Evolutionary conservation across 164 flowering plant species (phyloP), one percentile per base, ranked within the genome.

Genomic region (Cinnamomum chago): DNA sequence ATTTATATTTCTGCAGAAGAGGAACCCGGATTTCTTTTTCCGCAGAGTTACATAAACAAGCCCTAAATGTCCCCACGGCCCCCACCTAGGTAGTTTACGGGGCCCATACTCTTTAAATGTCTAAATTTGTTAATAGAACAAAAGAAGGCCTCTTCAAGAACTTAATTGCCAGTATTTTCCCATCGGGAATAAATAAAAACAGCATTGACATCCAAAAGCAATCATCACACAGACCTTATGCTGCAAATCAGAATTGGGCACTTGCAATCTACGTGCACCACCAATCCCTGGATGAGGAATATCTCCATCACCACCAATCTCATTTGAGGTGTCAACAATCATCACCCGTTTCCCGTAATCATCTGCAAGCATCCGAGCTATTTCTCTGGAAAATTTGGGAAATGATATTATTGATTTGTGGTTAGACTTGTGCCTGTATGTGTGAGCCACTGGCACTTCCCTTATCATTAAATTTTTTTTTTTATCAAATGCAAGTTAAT

Each of bases 261-360:
- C 99, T 84, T 95, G 99, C 99, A 95, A 92, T 72, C 99, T 82
- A 0, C 97, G 89, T 76, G 99, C 97, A 80, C 76, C 85, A 71
- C 99, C 99, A 73, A 95, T 93, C 72, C 99, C 99, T 47, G 87
- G 88, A 86, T 91, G 99, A 73, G 99, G 99, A 77, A 95, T 95
- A 82, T 95, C 99, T 66, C 97, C 99, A 88, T 95, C 97, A 33
- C 99, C 97, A 78, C 99, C 99, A 58, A 95, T 95, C 82, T 95
- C 97, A 87, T 93, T 95, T 73, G 99, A 95, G 25, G 97, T 93
- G 78, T 95, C 99, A 79, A 95, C 97, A 82, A 95, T 93, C 97
- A 95, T 91, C 33, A 95, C 99, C 58, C 99, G 90, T 83, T 92
- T 93, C 74, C 76, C 79, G 75, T 82, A 92, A 72, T 95, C 99